phyloP scores from a whole-genome alignment of 805 yeast genomes.

The Barnettozyma sp. region DNA sequence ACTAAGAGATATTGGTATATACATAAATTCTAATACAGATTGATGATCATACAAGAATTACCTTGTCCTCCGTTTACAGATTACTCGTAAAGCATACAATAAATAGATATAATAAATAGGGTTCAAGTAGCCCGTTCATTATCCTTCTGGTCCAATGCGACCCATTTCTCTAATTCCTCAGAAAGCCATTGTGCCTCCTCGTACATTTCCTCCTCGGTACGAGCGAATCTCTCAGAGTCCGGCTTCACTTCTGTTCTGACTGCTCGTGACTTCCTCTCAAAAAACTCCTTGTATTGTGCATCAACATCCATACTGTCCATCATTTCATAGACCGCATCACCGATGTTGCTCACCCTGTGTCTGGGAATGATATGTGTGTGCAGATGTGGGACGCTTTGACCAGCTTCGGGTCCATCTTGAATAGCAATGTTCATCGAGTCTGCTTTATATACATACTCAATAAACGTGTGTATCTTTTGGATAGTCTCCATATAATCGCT shows the following conservation, averaged over 20 bases:
- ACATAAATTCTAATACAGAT: too few relatives aligned
- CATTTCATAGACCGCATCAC: slow-evolving; percentile 67
- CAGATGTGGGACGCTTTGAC: slow-evolving; percentile 92
- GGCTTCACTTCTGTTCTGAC: slow-evolving; percentile 29
- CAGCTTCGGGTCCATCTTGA: slow-evolving; percentile 95
- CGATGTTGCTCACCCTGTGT: slow-evolving; percentile 45
- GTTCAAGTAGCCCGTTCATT: background rate
- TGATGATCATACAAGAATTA: too few relatives aligned
- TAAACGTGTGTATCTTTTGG: slow-evolving; percentile 62
- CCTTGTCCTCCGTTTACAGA: too few relatives aligned
- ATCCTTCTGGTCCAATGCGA: background rate
- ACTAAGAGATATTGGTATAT: too few relatives aligned
- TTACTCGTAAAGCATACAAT: too few relatives aligned
- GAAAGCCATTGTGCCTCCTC: slow-evolving; percentile 57
- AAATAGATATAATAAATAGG: slow-evolving; percentile 2
- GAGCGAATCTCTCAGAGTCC: slow-evolving; percentile 49
- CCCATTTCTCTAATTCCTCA: slow-evolving; percentile 30
- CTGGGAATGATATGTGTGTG: slow-evolving; percentile 95
- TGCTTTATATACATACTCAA: slow-evolving; percentile 62
- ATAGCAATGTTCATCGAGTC: slow-evolving; percentile 85
- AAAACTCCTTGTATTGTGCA: slow-evolving; percentile 25
- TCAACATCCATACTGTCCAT: slow-evolving; percentile 51
- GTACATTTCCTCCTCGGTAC: slow-evolving; percentile 61
- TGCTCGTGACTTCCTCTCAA: slow-evolving; percentile 24
- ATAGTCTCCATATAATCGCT: slow-evolving; percentile 72